Base-by-base conservation (phyloP, 2,329 filamentous ascomycete genomes). In the Epichloe bromicola region DNA sequence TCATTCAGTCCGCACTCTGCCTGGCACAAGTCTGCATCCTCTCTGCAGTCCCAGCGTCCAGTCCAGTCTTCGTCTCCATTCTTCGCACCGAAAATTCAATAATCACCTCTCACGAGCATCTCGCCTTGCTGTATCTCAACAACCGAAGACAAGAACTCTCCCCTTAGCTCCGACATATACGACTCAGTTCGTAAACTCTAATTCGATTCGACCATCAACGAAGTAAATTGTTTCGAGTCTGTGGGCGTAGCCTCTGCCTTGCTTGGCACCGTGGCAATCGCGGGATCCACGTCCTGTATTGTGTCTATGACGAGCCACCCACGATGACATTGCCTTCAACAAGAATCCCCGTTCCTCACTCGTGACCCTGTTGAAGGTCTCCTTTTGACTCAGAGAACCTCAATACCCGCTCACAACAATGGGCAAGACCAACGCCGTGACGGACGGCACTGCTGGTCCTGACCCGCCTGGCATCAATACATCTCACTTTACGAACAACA, bases 241-340 rank as follows among this genome's bases (percentile, higher is more conserved):
- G n/a, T 37, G 30, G 33, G 12, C 26, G 12, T 3, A 15, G 30
- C 38, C 30, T 37, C 15, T 49, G 12, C 38, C 39, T 43, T 6
- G 20, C 47, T 39, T 10, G 17, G 52, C 38, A 10, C 47, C 40
- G 51, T 48, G 51, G 26, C 40, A 49, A 39, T 42, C 51, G 42
- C 48, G 46, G 40, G 26, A 45, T 53, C 37, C 51, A 49, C 42
- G 47, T 19, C n/a, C 43, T 26, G 46, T 52, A 55, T 50, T 57
- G 56, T 58, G 54, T 61, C 59, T 54, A 64, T 64, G 62, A 62
- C 59, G 56, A 61, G 54, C 60, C 61, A 63, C 62, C 61, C 61
- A 67, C 62, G 49, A 69, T 69, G 66, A 67, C 46, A 52, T 48
- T 45, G 46, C 23, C 40, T 45, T 42, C 46, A 41, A 40, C 36